These are phyloP conservation scores for Colletotrichum graminicola DNA, from an alignment of 2,329 filamentous ascomycete genomes.

Conservation along the genomic window DNA sequence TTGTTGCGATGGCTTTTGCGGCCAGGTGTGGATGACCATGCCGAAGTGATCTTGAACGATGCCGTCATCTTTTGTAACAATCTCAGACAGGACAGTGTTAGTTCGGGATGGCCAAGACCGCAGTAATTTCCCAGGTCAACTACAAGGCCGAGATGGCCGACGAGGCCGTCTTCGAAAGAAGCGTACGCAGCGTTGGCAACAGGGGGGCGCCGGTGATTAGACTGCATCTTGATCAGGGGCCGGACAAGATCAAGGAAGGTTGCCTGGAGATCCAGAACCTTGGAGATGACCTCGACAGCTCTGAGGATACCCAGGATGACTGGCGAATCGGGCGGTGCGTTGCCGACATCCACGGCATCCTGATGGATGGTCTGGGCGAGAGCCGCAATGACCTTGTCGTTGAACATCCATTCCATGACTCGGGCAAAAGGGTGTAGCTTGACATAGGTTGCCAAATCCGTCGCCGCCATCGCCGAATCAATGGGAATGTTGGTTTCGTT, in stretches of 20 bases:
- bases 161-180: conserved; percentile 92
- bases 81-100: conserved; percentile 84
- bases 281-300: conserved; percentile 85
- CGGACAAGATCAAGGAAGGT: conserved; percentile 93
- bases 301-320: conserved; percentile 82
- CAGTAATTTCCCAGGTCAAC: conserved; percentile 89
- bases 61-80: conserved; percentile 88
- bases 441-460: conserved; percentile 83
- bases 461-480: conserved; percentile 79
- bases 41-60: conserved; percentile 82
- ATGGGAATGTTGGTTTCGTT: conserved; percentile 82
- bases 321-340: conserved; percentile 81
- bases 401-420: conserved; percentile 98
- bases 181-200: conserved; percentile 82
- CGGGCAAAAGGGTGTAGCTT: conserved; percentile 91
- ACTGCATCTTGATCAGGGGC: conserved; percentile 78
- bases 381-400: conserved; percentile 84
- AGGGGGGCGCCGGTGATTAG: conserved; percentile 67
- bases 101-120: conserved; percentile 82
- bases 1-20: conserved; percentile 75
- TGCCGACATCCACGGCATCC: conserved; percentile 77
- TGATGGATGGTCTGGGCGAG: conserved; percentile 86
- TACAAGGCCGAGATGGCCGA: conserved; percentile 83
- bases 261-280: conserved; percentile 86
- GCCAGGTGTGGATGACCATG: conserved; percentile 61